Conservation (phyloP, 352 stramenopile species). For the Pythium phragmiticola region DNA sequence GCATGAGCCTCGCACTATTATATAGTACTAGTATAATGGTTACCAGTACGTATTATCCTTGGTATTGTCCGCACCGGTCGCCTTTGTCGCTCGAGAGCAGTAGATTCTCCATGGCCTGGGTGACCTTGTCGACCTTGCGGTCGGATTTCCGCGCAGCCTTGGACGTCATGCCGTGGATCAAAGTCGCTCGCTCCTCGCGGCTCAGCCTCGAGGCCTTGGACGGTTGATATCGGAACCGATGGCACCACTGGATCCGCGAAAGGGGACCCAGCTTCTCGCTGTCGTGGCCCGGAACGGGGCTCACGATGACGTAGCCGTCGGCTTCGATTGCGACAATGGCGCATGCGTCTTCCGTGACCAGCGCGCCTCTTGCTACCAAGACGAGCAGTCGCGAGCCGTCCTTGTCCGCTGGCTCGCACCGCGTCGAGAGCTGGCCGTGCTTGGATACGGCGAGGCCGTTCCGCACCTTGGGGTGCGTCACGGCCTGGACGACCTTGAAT, state of each 20-base stretch:
- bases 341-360: neutral
- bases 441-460: neutral
- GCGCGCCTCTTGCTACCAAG: neutral
- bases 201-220: neutral
- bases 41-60: too few species aligned
- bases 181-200: neutral
- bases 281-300: neutral
- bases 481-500: neutral
- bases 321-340: neutral
- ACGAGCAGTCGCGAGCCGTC: neutral
- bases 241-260: neutral
- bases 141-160: neutral
- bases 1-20: too few species aligned
- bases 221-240: neutral
- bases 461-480: neutral
- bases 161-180: neutral
- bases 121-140: constrained; percentile 1
- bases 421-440: neutral
- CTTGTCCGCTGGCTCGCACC: neutral
- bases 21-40: too few species aligned
- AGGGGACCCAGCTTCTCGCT: neutral
- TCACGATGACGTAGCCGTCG: neutral
- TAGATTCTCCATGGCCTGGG: constrained; percentile 4
- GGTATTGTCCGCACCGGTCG: too few species aligned
- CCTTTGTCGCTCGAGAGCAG: neutral